A percentile compares a stretch with the other conserved stretches of the same genome.
These are phyloP conservation scores for Penicillium samsonianum DNA, from an alignment of 495 filamentous ascomycete genomes.

Conservation along the genomic window DNA sequence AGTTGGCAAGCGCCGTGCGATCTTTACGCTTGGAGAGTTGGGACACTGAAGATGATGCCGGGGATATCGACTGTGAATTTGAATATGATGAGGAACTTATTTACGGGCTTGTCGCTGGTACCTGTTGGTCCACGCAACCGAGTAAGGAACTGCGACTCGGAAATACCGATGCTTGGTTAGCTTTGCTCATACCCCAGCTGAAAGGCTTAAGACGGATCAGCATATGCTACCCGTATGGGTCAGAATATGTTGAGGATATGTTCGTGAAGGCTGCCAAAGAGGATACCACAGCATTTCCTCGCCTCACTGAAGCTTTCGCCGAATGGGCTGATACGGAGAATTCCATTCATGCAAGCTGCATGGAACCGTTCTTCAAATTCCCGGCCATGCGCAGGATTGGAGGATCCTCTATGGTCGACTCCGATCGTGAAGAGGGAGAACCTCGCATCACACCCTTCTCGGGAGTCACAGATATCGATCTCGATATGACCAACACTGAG, in stretches of 20 bases:
- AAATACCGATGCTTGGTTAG: constrained; percentile 1
- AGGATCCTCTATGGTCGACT: not conserved
- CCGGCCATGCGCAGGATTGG: not conserved
- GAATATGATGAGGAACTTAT: not conserved
- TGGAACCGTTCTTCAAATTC: constrained; percentile 6
- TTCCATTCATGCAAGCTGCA: not conserved
- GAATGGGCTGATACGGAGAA: not conserved
- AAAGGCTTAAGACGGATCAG: not conserved
- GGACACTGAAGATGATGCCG: not conserved
- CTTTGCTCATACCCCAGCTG: constrained; percentile 2
- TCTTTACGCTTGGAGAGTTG: not conserved
- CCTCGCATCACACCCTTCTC: not conserved
- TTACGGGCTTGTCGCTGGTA: not conserved
- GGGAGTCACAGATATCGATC: not conserved
- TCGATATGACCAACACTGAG: not conserved
- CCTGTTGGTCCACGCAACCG: not conserved
- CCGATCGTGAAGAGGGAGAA: not conserved
- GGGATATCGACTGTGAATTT: not conserved
- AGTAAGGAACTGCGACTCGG: not conserved
- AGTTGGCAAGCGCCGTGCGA: not conserved
- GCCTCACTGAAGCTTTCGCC: not conserved
- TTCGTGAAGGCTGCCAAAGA: not conserved
- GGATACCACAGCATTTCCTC: not conserved
- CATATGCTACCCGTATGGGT: not conserved
- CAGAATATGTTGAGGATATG: not conserved